Evolutionary conservation across 2,329 filamentous ascomycete genomes (phyloP).

Genomic region (Eurotiales sp.): DNA sequence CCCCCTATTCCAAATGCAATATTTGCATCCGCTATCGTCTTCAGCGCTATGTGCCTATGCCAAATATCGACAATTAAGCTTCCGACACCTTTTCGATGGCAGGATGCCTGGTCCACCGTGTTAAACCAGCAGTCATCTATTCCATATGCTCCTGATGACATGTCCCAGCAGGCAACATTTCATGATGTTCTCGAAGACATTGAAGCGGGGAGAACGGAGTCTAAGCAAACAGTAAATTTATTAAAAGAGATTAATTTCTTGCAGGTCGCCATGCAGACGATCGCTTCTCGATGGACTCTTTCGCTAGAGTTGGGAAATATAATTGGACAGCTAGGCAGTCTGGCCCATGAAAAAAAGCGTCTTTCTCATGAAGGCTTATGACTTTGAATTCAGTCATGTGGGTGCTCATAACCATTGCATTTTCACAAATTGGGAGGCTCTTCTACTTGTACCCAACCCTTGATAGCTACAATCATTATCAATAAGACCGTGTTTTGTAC

Average conservation of each 20-base stretch:
- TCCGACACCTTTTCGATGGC: not conserved
- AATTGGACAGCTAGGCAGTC: not conserved
- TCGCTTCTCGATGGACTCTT: constrained; percentile 16
- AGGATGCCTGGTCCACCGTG: not conserved
- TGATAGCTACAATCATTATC: no score
- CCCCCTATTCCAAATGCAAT: constrained; percentile 18
- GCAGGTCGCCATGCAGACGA: constrained; percentile 16
- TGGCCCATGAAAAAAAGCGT: not conserved
- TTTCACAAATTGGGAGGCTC: no score
- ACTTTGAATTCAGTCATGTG: no score
- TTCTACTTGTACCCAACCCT: no score
- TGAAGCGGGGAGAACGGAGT: not conserved
- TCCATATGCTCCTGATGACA: no score
- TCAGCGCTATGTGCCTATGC: constrained; percentile 13
- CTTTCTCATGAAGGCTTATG: no score
- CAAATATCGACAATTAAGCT: not conserved
- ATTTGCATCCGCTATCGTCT: constrained; percentile 17
- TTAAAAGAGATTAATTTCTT: constrained; percentile 18
- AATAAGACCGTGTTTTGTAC: no score
- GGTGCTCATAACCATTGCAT: no score
- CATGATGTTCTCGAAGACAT: not conserved
- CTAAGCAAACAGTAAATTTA: constrained; percentile 6
- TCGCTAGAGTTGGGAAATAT: constrained; percentile 9
- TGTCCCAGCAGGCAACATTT: not conserved
- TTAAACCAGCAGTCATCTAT: not conserved